Percentiles rank a stretch among this genome's conserved stretches.
Conservation (phyloP, 257 asterid genomes). For the Solanum arcanum region DNA sequence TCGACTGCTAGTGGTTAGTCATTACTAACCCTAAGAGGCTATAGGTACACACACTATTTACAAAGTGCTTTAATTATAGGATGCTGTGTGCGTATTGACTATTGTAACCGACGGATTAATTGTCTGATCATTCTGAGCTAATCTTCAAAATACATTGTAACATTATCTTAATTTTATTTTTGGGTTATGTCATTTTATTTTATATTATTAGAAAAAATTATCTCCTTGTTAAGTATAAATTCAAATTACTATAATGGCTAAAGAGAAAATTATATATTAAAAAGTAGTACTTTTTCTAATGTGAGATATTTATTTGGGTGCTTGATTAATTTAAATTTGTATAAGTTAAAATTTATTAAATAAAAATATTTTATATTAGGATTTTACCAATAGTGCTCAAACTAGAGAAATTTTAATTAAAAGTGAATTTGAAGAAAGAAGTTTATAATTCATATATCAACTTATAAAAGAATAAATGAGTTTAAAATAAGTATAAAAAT, state of each 20-base stretch:
- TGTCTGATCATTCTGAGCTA: conserved; percentile 21
- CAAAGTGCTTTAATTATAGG: neutral
- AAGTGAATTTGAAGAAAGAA: neutral
- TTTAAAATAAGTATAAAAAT: neutral
- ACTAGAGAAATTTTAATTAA: neutral
- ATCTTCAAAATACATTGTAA: neutral
- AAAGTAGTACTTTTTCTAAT: neutral
- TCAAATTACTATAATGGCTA: neutral
- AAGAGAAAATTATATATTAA: neutral
- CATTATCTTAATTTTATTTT: neutral
- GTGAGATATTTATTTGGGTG: neutral
- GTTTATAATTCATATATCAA: neutral
- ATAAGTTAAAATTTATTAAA: neutral
- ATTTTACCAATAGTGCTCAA: neutral
- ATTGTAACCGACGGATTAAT: conserved; percentile 49
- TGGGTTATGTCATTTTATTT: neutral
- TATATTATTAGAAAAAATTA: neutral
- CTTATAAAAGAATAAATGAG: neutral
- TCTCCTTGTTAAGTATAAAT: neutral
- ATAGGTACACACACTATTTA: conserved; percentile 10
- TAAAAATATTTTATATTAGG: neutral
- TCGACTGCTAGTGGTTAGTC: neutral
- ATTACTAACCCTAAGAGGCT: conserved; percentile 3
- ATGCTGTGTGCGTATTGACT: neutral
- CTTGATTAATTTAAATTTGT: neutral